phyloP scores from a whole-genome alignment of 768 basidiomycete genomes.

The Rhizopogon vinicolor region DNA sequence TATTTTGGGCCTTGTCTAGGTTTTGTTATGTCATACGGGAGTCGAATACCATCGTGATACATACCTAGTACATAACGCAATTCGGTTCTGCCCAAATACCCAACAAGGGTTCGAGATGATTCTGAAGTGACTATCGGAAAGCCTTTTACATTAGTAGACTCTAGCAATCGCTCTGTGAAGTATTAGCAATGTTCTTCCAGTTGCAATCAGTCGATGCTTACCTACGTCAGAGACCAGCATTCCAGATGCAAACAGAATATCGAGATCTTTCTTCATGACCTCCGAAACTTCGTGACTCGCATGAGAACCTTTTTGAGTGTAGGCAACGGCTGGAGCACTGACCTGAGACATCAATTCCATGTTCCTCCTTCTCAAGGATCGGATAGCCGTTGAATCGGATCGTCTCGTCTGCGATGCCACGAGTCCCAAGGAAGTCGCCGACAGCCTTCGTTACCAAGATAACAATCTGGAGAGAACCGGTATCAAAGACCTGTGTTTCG shows the following conservation, averaged over 20 bases:
- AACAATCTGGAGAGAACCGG: slow-evolving; percentile 64
- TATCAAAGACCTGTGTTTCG: slow-evolving; percentile 3
- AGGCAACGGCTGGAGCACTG: slow-evolving; percentile 16
- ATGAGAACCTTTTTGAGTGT: background rate
- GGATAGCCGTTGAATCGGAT: slow-evolving; percentile 98
- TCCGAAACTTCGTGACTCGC: slow-evolving; percentile 56
- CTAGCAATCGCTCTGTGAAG: slow-evolving; percentile 60
- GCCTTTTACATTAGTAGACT: slow-evolving; percentile 76
- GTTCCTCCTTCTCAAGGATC: slow-evolving; percentile 93
- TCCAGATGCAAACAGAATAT: slow-evolving; percentile 68
- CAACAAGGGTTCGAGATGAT: slow-evolving; percentile 58
- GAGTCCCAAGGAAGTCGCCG: slow-evolving; percentile 88
- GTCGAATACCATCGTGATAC: background rate
- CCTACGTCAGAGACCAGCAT: slow-evolving; percentile 78
- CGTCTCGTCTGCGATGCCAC: slow-evolving; percentile 95
- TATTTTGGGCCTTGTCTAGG: slow-evolving; percentile 68
- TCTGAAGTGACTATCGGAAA: slow-evolving; percentile 82
- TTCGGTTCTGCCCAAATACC: slow-evolving; percentile 87
- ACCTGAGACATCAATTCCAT: slow-evolving; percentile 90
- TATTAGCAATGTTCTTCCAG: slow-evolving; percentile 2
- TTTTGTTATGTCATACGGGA: background rate
- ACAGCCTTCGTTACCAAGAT: slow-evolving; percentile 96
- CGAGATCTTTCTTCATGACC: slow-evolving; percentile 84
- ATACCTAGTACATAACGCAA: slow-evolving; percentile 82
- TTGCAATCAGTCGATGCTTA: slow-evolving; percentile 34